These are phyloP conservation scores for Meyerozyma sp. DNA, from an alignment of 1,139 yeast genomes.

Conservation along the genomic window DNA sequence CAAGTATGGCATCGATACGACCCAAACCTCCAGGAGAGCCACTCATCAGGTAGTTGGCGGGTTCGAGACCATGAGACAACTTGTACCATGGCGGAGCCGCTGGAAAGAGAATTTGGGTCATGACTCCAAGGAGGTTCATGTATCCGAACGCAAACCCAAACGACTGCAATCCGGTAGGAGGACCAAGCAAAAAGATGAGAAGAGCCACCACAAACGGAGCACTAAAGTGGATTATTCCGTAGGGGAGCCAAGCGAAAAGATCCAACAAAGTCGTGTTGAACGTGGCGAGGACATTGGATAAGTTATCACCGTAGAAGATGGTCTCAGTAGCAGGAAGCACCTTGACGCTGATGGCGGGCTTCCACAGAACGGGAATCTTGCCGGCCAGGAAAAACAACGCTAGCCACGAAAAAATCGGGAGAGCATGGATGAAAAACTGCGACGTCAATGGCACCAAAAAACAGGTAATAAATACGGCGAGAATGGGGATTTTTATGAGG, in stretches of 20 bases:
- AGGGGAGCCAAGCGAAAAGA: conserved; percentile 91
- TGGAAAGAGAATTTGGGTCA: conserved; percentile 79
- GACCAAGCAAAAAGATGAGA: conserved; percentile 78
- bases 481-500: conserved; percentile 39
- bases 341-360: conserved; percentile 88
- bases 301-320: conserved; percentile 87
- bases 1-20: conserved; percentile 76
- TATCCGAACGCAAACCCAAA: conserved; percentile 97
- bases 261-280: conserved; percentile 65
- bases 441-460: conserved; percentile 66
- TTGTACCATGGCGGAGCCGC: conserved; percentile 99
- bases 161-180: conserved; percentile 82
- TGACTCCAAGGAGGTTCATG: conserved; percentile 85
- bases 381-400: conserved; percentile 77
- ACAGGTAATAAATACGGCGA: conserved; percentile 29
- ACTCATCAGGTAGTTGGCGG: conserved; percentile 87
- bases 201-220: conserved; percentile 86
- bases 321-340: conserved; percentile 94
- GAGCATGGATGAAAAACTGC: conserved; percentile 80
- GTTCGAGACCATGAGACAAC: conserved; percentile 73
- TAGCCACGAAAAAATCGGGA: conserved; percentile 88
- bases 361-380: conserved; percentile 68
- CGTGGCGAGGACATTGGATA: conserved; percentile 81
- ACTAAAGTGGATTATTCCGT: conserved; percentile 85
- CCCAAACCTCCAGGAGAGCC: conserved; percentile 98